Base-by-base conservation (phyloP, 371 early-diverging fungal genomes). In the Apophysomyces elegans region DNA sequence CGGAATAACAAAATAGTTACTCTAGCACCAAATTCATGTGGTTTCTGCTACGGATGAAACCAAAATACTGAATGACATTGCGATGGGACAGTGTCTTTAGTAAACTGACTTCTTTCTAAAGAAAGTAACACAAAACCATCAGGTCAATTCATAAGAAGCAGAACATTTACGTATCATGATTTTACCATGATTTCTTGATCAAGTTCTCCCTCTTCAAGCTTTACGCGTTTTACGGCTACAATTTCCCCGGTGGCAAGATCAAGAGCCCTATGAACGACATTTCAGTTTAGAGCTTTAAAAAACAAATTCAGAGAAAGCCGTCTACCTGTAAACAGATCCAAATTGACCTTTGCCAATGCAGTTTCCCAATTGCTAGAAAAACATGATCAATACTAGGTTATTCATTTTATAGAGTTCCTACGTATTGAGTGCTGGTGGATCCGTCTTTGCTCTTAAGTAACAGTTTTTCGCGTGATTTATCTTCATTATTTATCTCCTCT, bases 1-100 rank as follows among this genome's bases (percentile, higher is more conserved):
- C 32, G 47, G 13, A n/a, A 32, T 12, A 12, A 16, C 57, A 9
- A 5, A 12, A 32, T 32, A 7, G 59, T 69, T 80, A 93, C 91
- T 96, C 98, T 74, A 97, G 84, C 16, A 96, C 86, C 59, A 97
- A 91, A 72, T 94, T 90, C 26, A 96, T 75, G 63, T 87, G 81
- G 7, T 83, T 83, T 26, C 85, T 77, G 3, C 90, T 91, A 58
- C 89, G 89, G 26, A 93, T 86, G 74, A 92, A 96, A 0, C 95
- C 96, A 39, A 87, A 73, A 66, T 96, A 96, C 39, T 91, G 88
- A 45, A 97, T 95, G 45, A 97, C 91, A 44, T 95, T 93, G 0
- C 88, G 84, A 69, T 96, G 96, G 36, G 90, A 74, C 8, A 93
- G 70, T 4, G 84, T 83, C 57, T 89, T 91, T 6, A 93, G 78